A percentile compares a stretch with the other conserved stretches of the same genome.
phyloP scores from a whole-genome alignment of 345 rosid genomes.

The Kandelia obovata region DNA sequence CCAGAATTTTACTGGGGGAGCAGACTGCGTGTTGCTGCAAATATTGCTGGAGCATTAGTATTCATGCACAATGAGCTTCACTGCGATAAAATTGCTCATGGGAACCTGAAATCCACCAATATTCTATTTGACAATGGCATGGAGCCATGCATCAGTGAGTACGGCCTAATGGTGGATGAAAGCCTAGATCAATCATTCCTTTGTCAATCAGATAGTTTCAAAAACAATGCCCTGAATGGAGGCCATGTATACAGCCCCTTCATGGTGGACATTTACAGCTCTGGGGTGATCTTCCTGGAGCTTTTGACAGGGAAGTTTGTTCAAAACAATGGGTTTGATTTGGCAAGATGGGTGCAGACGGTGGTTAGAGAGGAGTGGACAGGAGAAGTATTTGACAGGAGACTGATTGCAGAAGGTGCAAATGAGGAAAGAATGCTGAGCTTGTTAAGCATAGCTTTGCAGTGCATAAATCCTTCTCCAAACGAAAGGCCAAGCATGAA shows the following conservation, averaged over 20 bases:
- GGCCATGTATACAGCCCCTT: slow-evolving; percentile 15
- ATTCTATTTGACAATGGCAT: slow-evolving; percentile 43
- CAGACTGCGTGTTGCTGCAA: slow-evolving; percentile 44
- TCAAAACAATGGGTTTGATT: slow-evolving; percentile 39
- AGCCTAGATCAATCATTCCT: slow-evolving; percentile 23
- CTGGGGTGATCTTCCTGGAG: slow-evolving; percentile 61
- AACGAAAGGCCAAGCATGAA: slow-evolving; percentile 42
- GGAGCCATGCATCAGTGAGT: slow-evolving; percentile 56
- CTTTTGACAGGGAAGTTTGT: slow-evolving; percentile 54
- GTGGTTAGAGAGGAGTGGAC: slow-evolving; percentile 65
- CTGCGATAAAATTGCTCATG: slow-evolving; percentile 49
- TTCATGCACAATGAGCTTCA: slow-evolving; percentile 41
- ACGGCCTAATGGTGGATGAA: slow-evolving; percentile 44
- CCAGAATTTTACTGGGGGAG: slow-evolving; percentile 45
- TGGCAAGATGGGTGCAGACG: slow-evolving; percentile 53
- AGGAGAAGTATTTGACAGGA: slow-evolving; percentile 49
- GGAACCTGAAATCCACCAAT: slow-evolving; percentile 60
- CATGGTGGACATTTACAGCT: slow-evolving; percentile 37
- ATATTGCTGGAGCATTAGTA: slow-evolving; percentile 40
- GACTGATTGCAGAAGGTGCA: slow-evolving; percentile 40
- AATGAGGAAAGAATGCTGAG: slow-evolving; percentile 57
- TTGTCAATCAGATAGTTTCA: slow-evolving; percentile 14
- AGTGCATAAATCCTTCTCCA: slow-evolving; percentile 41
- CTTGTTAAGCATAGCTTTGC: slow-evolving; percentile 44
- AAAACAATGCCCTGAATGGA: background rate